Percentiles rank a stretch among this genome's conserved stretches.
These are phyloP conservation scores for Hibiscus mutabilis DNA, from an alignment of 345 rosid species.

Conservation along the genomic window DNA sequence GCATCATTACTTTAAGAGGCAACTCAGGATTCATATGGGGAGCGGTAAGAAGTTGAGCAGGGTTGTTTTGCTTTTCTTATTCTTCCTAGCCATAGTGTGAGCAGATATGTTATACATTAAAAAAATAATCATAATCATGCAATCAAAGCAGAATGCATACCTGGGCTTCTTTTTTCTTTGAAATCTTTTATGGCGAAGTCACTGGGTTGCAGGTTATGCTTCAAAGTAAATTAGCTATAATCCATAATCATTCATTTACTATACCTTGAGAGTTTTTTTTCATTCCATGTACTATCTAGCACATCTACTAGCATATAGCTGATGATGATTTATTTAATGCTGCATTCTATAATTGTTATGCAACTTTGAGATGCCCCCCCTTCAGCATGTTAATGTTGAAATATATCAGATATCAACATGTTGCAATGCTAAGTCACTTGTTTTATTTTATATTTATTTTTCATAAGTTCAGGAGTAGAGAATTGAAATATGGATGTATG, in stretches of 20 bases:
- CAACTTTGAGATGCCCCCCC: background rate
- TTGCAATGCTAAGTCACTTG: background rate
- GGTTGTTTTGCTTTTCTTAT: background rate
- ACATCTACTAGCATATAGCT: background rate
- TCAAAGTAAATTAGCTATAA: background rate
- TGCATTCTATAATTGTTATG: background rate
- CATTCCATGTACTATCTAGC: background rate
- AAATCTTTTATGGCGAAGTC: background rate
- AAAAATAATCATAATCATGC: background rate
- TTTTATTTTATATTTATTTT: background rate
- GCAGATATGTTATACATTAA: background rate
- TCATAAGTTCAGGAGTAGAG: background rate
- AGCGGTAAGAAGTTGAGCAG: constrained; percentile 45
- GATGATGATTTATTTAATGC: background rate
- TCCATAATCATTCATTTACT: background rate
- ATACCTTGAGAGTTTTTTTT: background rate
- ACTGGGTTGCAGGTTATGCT: background rate
- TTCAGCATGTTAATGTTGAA: too few species aligned
- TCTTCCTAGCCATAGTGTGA: background rate
- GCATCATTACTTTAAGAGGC: constrained; percentile 52
- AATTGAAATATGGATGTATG: background rate
- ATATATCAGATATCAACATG: background rate
- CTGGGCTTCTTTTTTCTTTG: background rate
- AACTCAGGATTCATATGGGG: constrained; percentile 69
- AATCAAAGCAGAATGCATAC: background rate